Evolutionary conservation across 2,329 filamentous ascomycete genomes (phyloP), one percentile per base, ranked within the genome.

Genomic region (Hortaea werneckii): DNA sequence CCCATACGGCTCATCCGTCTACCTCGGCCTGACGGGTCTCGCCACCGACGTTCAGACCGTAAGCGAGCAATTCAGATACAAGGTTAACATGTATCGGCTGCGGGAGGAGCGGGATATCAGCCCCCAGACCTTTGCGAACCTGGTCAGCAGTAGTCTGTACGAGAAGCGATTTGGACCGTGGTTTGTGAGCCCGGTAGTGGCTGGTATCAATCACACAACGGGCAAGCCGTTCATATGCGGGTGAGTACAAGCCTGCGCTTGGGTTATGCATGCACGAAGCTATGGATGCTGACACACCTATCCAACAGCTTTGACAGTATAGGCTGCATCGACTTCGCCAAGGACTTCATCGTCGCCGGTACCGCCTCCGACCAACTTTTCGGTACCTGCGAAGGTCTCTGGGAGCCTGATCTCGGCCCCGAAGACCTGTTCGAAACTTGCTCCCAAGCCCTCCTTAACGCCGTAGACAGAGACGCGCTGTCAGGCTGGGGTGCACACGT

Each of bases 21-120:
- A 94, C 71, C 85, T 98, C 32, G 92, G 92, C 46, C 82, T 98
- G 50, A 96, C 92, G 4, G 92, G 92, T 46, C 85, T 98, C 43
- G 92, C 92, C 50, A 98, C 92, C 59, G 92, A 98, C 67, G 88
- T 98, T 54, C 80, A 79, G 54, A 96, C 90, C 58, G 90, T 98
- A 58, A 85, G 83, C 60, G 90, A 98, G 72, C 83, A 96, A 57
- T 94, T 98, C 79, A 88, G 92, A 65, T 96, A 95, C 82, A 98
- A 98, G 78, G 87, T 94, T 69, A 98, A 98, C 79, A 94, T 98
- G 86, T 98, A 98, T 79, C 86, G 92, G 55, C 80, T 98, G 63
- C 87, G 92, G 63, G 92, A 98, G 77, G 92, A 98, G 77, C 88
- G 92, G 65, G 79, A 88, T 75, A 96, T 98, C 70, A 83, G 86